Conservation (phyloP, 208 protist species). For the Cochliopodium minus region DNA sequence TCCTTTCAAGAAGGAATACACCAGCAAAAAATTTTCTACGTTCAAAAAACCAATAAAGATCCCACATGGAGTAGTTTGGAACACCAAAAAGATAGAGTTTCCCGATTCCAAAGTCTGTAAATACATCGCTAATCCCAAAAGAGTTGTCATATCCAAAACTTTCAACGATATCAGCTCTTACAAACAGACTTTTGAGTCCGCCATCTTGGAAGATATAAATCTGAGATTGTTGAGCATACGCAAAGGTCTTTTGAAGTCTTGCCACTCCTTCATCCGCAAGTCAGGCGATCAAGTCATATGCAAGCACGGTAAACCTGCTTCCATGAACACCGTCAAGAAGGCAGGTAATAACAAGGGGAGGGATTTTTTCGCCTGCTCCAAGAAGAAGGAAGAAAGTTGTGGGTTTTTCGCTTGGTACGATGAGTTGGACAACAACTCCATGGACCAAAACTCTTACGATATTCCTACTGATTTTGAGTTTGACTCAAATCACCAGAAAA, state of each 20-base stretch:
- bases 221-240: not conserved
- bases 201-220: conserved; percentile 2
- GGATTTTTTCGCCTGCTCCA: not conserved
- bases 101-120: too few species aligned
- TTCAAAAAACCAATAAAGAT: too few species aligned
- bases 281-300: not conserved
- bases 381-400: not conserved
- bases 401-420: conserved; percentile 7
- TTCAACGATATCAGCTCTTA: too few species aligned
- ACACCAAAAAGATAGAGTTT: too few species aligned
- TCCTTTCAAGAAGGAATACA: too few species aligned
- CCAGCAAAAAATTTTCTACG: too few species aligned
- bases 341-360: conserved; percentile 6
- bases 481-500: not conserved
- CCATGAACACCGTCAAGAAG: not conserved
- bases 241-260: not conserved
- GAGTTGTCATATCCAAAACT: too few species aligned
- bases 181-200: too few species aligned
- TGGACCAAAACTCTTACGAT: too few species aligned
- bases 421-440: not conserved
- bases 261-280: not conserved
- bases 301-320: not conserved
- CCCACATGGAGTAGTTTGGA: too few species aligned
- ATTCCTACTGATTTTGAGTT: not conserved
- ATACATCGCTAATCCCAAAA: too few species aligned